A percentile compares a stretch with the other conserved stretches of the same genome.
phyloP scores from a whole-genome alignment of 768 basidiomycete genomes.

The Lactarius trivialis region DNA sequence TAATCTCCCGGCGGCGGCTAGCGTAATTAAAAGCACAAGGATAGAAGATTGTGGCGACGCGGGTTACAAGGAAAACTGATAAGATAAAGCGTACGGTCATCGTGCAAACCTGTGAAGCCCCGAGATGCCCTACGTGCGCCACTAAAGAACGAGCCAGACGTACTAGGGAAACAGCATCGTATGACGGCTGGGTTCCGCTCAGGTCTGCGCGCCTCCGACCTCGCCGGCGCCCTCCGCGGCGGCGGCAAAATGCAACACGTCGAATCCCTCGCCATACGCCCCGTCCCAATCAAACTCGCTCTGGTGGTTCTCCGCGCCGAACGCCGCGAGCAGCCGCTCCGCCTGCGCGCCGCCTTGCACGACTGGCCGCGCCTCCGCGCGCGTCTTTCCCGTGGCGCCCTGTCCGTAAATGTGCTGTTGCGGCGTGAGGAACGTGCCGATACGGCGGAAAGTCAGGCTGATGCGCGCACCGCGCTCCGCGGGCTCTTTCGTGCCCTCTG shows the following conservation, averaged over 20 bases:
- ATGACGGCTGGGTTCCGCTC: not conserved
- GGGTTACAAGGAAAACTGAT: not conserved
- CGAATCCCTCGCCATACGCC: constrained; percentile 59
- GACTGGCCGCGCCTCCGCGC: constrained; percentile 46
- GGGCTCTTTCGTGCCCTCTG: constrained; percentile 50
- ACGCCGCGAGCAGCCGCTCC: constrained; percentile 47
- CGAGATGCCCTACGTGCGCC: not conserved
- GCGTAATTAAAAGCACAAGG: not conserved
- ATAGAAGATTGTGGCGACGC: not conserved
- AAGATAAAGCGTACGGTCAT: too few species aligned
- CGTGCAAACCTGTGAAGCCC: not conserved
- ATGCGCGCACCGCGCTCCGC: constrained; percentile 58
- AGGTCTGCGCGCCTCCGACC: not conserved
- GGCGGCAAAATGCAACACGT: constrained; percentile 47
- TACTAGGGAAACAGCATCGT: not conserved
- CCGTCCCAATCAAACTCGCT: constrained; percentile 66
- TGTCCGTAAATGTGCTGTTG: constrained; percentile 58
- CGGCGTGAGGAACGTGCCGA: constrained; percentile 64
- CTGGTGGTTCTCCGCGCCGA: constrained; percentile 68
- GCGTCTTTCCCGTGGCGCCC: constrained; percentile 60
- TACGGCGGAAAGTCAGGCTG: constrained; percentile 72
- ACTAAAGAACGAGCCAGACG: not conserved
- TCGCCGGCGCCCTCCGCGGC: not conserved
- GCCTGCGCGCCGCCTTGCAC: constrained; percentile 46
- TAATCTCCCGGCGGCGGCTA: not conserved